Base-by-base conservation (phyloP, 768 basidiomycete genomes). In the Rhodotorula taiwanensis region DNA sequence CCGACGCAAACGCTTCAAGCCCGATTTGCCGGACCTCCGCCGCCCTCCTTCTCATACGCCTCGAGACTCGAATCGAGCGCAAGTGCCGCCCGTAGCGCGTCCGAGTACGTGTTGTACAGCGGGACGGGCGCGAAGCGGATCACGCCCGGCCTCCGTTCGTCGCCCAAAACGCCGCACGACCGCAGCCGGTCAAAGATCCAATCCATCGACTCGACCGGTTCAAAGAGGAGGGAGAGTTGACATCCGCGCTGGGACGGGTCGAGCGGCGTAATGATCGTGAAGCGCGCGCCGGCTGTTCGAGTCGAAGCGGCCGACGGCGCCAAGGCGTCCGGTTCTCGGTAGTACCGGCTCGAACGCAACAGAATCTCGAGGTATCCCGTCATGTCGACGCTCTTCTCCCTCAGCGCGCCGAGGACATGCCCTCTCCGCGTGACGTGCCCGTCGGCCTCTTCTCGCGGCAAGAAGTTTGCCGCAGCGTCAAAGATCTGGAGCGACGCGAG, bases 241-340 rank as follows among this genome's bases (percentile, higher is more conserved):
- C 88, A 84, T 5, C 93, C 93, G 56, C 94, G 82, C 62, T 80
- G 79, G 25, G 80, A 79, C 30, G 83, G 78, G 55, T 84, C 80
- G 49, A 72, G 75, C 4, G 95, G 94, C 4, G 94, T 98, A 72
- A 98, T 86, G 69, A 98, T 89, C n/a, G 89, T 89, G 77, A 98
- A 95, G 6, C 76, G 41, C 77, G 77, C 30, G 74, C 55, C 25
- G 50, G 73, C 39, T 60, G 36, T 14, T 30, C 30, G 43, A 52
- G 48, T 25, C 7, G 76, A 39, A 77, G 77, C 27, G 73, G 55
- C n/a, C 44, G 74, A 41, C 60, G 36, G 16, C 33, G 36, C 42
- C 51, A 43, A 28, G 36, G 52, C 41, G 28, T 48, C 16, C 56
- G 75, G 75, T 52, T 82, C 74, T 8, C 86, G 79, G 74, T 83